Percentiles rank a stretch among this genome's conserved stretches.
Conservation (phyloP, 2,329 filamentous ascomycete species). For the Pseudocercospora cruenta region DNA sequence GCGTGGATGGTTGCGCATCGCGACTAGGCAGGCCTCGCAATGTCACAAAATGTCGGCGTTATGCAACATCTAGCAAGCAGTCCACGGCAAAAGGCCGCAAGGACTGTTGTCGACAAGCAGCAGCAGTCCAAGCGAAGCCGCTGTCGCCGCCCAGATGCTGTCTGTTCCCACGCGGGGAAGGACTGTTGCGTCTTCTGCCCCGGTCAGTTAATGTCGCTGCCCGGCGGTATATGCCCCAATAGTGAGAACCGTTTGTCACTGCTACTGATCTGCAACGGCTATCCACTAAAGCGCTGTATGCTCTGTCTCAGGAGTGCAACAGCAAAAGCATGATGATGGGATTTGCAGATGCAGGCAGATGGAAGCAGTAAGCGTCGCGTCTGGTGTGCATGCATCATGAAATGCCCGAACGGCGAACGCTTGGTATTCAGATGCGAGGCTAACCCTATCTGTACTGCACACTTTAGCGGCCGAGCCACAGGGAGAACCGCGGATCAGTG, state of each 20-base stretch:
- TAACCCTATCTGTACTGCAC: slow-evolving; percentile 4
- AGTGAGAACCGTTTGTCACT: neutral
- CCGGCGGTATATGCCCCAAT: neutral
- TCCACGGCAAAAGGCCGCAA: neutral
- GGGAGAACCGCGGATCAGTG: neutral
- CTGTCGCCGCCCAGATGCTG: neutral
- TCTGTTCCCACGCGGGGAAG: neutral
- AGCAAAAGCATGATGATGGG: neutral
- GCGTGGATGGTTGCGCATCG: slow-evolving; percentile 14
- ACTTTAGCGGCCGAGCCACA: neutral
- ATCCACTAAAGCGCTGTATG: neutral
- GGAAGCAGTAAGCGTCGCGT: neutral
- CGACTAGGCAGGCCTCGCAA: neutral
- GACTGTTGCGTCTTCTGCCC: neutral
- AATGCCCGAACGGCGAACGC: neutral
- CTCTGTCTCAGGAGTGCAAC: slow-evolving; percentile 8
- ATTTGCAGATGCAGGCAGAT: slow-evolving; percentile 1
- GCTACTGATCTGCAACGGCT: slow-evolving; percentile 6
- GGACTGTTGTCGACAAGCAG: neutral
- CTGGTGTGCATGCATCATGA: neutral
- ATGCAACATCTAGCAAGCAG: slow-evolving; percentile 1
- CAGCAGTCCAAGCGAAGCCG: neutral
- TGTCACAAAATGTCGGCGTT: neutral
- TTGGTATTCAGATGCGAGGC: neutral
- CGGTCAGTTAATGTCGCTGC: neutral